Base-by-base conservation (phyloP, 2,329 filamentous ascomycete species). In the Scopulariopsis brevicaulis region DNA sequence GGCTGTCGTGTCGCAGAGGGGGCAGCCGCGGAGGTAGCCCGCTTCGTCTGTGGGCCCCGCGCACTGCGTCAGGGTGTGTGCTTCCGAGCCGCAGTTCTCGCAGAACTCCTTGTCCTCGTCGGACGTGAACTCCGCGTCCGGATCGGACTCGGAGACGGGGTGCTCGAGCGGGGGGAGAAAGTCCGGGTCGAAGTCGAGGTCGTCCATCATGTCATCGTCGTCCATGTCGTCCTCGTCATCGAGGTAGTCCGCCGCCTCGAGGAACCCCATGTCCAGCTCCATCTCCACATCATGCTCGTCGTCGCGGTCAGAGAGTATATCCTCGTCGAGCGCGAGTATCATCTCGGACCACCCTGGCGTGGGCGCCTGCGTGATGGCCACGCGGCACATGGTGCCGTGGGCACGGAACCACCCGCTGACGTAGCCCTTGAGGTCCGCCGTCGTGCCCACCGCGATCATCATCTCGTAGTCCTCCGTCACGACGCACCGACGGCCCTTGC, bases 401-500 rank as follows among this genome's bases (percentile, higher is more conserved):
- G 50, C 56, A 15, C 50, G 56, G 32, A 54, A 53, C 56, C 56
- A 58, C 8, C 56, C 56, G 48, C 24, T 52, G 11, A 48, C 56
- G 43, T 53, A 58, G 15, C 24, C 50, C 40, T 48, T 58, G 15
- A 58, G 20, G 10, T 58, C 46, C 7, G 7, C n/a, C 22, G 37
- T 48, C 22, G 14, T 46, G 20, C 56, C 56, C 32, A 58, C 51
- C 12, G 46, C 48, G 25, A 58, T n/a, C 50, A 58, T 53, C 50
- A 54, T 58, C n/a, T 52, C 32, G 35, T 43, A 37, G 25, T 53
- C 51, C 18, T 53, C 56, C 18, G 56, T 58, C 14, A 58, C 52
- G 51, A 58, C 51, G 56, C 56, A 58, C 52, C 56, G 50, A 25
- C 20, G 46, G 10, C 56, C 56, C 51, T 58, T 58, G 34, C 56